A percentile compares a stretch with the other conserved stretches of the same genome.
Evolutionary conservation across 2,329 filamentous ascomycete species (phyloP).

Genomic region (Ceratocystis huliohia): DNA sequence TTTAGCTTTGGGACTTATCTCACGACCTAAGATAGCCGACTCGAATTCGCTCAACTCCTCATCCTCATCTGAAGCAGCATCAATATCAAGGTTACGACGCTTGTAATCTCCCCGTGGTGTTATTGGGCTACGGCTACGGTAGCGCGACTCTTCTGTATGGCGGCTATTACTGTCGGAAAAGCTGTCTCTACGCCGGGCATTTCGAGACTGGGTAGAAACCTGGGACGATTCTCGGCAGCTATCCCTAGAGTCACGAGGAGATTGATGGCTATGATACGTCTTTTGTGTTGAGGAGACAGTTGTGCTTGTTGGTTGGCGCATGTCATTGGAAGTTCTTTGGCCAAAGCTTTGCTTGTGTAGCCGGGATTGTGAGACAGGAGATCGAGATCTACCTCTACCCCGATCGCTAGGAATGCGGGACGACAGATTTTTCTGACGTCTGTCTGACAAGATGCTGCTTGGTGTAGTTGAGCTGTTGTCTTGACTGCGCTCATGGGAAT

Average conservation of each 20-base stretch:
- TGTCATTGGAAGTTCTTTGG: background rate
- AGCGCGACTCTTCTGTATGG: background rate
- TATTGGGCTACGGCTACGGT: conserved; percentile 3
- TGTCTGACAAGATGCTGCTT: background rate
- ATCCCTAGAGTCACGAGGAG: background rate
- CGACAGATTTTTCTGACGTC: background rate
- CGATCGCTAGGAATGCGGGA: background rate
- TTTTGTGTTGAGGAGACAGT: background rate
- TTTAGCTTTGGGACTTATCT: background rate
- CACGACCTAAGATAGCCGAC: background rate
- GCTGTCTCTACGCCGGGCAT: conserved; percentile 2
- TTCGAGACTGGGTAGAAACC: background rate
- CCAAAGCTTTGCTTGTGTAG: background rate
- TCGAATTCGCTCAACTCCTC: background rate
- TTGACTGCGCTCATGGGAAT: background rate
- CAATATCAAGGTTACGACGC: background rate
- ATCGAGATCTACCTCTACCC: background rate
- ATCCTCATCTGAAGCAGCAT: background rate
- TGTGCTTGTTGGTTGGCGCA: background rate
- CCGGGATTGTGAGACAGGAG: background rate
- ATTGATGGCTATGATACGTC: background rate
- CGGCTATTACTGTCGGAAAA: background rate
- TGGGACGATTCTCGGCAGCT: background rate
- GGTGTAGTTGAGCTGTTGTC: background rate
- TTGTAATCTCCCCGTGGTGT: background rate